Evolutionary conservation across 108 stramenopile species (phyloP).

Genomic region (Nitzschia sp.): DNA sequence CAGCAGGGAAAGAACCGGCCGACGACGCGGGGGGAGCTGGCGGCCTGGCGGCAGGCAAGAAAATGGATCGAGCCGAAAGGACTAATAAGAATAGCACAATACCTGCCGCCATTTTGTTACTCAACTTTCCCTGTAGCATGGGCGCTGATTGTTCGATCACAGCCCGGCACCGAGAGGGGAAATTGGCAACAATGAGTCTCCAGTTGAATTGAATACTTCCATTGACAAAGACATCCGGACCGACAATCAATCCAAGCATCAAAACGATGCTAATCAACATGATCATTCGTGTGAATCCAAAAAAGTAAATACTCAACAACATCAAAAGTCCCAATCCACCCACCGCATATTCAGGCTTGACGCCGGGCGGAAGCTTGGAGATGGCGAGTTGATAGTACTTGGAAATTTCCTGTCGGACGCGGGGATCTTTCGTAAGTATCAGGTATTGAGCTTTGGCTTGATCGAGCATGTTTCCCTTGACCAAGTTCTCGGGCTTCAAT

Average conservation of each 20-base stretch:
- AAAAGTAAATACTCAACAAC: slow-evolving; percentile 27
- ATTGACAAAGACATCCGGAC: slow-evolving; percentile 28
- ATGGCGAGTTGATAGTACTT: slow-evolving; percentile 12
- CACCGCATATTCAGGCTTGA: slow-evolving; percentile 31
- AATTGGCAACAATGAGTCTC: slow-evolving; percentile 28
- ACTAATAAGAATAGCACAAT: slow-evolving; percentile 20
- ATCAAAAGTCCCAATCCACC: slow-evolving; percentile 22
- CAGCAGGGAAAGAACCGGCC: neutral
- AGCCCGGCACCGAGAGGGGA: slow-evolving; percentile 26
- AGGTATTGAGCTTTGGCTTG: slow-evolving; percentile 35
- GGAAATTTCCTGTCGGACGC: slow-evolving; percentile 17
- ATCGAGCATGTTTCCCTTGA: slow-evolving; percentile 32
- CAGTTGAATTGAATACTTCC: slow-evolving; percentile 4
- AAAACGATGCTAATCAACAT: slow-evolving; percentile 35
- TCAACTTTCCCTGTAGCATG: slow-evolving; percentile 8
- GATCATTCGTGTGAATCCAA: slow-evolving; percentile 43
- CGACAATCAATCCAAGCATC: slow-evolving; percentile 32
- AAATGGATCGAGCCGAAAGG: neutral
- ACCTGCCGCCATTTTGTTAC: slow-evolving; percentile 18
- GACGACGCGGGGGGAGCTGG: neutral
- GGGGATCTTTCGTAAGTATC: slow-evolving; percentile 37
- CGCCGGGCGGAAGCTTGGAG: slow-evolving; percentile 7
- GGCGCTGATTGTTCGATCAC: slow-evolving; percentile 27
- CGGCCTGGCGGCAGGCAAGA: slow-evolving; percentile 2
- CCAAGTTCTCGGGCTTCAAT: slow-evolving; percentile 48